Conservation (phyloP, 495 filamentous ascomycete genomes). For the Penicillium bialowiezense region DNA sequence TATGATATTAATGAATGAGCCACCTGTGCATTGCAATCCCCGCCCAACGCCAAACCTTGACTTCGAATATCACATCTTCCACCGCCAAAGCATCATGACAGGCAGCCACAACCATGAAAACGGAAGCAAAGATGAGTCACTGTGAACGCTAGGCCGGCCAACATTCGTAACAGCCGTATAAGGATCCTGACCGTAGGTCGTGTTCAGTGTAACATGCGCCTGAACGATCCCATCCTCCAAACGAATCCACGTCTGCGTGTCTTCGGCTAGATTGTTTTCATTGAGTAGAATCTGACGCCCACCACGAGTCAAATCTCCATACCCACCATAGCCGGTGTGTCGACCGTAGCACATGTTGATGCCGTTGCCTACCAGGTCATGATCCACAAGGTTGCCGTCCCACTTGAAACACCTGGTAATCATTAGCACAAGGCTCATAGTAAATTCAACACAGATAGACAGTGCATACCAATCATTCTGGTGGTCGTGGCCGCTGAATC, state of each 20-base stretch:
- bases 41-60: background rate
- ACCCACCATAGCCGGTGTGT: conserved; percentile 70
- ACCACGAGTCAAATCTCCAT: conserved; percentile 62
- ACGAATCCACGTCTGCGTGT: conserved; percentile 62
- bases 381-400: conserved; percentile 26
- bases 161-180: conserved; percentile 3
- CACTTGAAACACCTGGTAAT: conserved; percentile 37
- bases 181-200: conserved; percentile 61
- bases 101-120: conserved; percentile 12
- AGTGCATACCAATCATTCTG: conserved; percentile 63
- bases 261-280: conserved; percentile 27
- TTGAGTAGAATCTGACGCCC: conserved; percentile 56
- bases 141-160: background rate
- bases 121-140: background rate
- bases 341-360: conserved; percentile 65
- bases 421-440: background rate
- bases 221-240: conserved; percentile 59
- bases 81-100: conserved; percentile 4
- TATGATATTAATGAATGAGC: background rate
- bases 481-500: conserved; percentile 72
- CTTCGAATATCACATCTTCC: background rate
- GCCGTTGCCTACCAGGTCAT: conserved; percentile 35
- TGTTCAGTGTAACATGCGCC: conserved; percentile 59
- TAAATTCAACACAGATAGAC: no score
- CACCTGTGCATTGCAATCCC: background rate